Evolutionary conservation across 2,329 filamentous ascomycete species (phyloP).

Genomic region (Emmonsiellopsis sp.): DNA sequence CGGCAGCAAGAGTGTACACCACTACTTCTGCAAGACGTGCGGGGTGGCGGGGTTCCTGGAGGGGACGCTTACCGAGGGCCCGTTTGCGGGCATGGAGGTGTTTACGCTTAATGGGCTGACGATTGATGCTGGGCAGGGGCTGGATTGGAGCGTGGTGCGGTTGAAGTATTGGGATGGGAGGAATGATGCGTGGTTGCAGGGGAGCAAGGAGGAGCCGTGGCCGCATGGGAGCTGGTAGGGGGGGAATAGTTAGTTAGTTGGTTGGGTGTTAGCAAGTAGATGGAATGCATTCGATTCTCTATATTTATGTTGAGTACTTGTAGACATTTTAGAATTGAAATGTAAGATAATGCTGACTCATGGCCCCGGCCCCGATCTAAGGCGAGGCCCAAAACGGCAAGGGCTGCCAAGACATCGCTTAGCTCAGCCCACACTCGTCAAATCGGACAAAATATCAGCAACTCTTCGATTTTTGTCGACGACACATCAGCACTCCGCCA

Average conservation of each 20-base stretch:
- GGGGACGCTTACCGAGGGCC: not conserved
- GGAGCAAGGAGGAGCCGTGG: slow-evolving; percentile 6
- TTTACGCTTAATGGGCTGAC: slow-evolving; percentile 6
- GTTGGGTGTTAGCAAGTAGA: not conserved
- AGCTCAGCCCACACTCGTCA: slow-evolving; percentile 35
- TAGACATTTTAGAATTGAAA: not conserved
- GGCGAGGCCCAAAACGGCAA: slow-evolving; percentile 9
- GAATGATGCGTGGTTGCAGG: slow-evolving; percentile 4
- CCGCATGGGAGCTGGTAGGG: slow-evolving; percentile 6
- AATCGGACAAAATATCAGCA: slow-evolving; percentile 30
- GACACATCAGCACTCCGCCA: slow-evolving; percentile 34
- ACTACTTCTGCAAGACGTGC: slow-evolving; percentile 11
- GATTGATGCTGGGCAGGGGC: slow-evolving; percentile 5
- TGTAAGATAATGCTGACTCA: not conserved
- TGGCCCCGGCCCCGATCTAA: not conserved
- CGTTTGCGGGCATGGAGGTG: not conserved
- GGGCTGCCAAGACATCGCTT: slow-evolving; percentile 25
- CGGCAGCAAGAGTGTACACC: slow-evolving; percentile 1
- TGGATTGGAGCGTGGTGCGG: slow-evolving; percentile 9
- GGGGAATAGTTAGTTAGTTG: not conserved
- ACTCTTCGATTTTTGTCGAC: slow-evolving; percentile 22
- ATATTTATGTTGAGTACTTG: not conserved
- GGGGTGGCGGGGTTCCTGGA: slow-evolving; percentile 6
- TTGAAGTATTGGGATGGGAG: slow-evolving; percentile 9
- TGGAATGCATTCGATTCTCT: not conserved